Conservation (phyloP, 2,329 filamentous ascomycete species). For the Podosphaera xanthii region DNA sequence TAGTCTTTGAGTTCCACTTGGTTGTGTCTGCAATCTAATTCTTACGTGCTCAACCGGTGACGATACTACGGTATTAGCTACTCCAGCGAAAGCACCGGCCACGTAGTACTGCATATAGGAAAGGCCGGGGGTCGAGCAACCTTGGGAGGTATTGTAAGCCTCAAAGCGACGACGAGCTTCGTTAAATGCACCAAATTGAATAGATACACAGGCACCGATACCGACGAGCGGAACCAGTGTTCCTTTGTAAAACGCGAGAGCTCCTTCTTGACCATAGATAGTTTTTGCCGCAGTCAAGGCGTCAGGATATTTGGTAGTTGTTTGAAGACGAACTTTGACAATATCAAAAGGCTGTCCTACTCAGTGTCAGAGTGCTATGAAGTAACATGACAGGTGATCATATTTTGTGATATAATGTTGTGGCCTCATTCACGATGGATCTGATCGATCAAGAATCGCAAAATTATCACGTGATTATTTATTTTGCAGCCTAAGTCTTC, state of each 20-base stretch:
- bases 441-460: too few relatives aligned
- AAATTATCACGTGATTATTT: too few relatives aligned
- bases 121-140: constrained; percentile 25
- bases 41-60: constrained; percentile 91
- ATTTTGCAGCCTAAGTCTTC: too few relatives aligned
- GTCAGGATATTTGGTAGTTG: constrained; percentile 55
- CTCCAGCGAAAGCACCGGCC: constrained; percentile 74
- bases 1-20: constrained; percentile 56
- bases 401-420: too few relatives aligned
- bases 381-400: too few relatives aligned
- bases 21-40: constrained; percentile 89
- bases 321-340: constrained; percentile 92
- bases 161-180: constrained; percentile 74
- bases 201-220: constrained; percentile 92
- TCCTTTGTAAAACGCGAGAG: constrained; percentile 92
- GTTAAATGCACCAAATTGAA: constrained; percentile 96
- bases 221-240: constrained; percentile 85
- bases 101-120: constrained; percentile 73
- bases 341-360: constrained; percentile 62
- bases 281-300: constrained; percentile 60
- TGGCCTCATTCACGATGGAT: too few relatives aligned
- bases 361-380: too few relatives aligned
- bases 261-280: constrained; percentile 74
- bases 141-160: constrained; percentile 35
- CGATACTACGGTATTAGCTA: constrained; percentile 74